These are phyloP conservation scores for Scedosporium aurantiacum DNA, from an alignment of 2,329 filamentous ascomycete genomes.

Conservation along the genomic window DNA sequence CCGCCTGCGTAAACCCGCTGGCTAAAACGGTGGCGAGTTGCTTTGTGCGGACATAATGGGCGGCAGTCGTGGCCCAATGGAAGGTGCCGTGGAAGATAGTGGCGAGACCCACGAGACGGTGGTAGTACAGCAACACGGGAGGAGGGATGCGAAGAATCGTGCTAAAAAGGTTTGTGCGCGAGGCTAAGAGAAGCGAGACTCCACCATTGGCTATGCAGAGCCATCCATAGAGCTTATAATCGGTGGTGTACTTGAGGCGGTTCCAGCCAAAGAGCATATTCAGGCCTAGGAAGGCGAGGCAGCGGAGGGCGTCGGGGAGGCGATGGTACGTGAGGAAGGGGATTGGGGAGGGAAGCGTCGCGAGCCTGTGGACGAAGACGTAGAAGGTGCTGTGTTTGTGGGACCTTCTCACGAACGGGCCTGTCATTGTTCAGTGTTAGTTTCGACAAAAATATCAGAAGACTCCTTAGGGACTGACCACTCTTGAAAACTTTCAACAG, in stretches of 20 bases:
- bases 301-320: constrained; percentile 11
- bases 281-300: constrained; percentile 12
- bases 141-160: constrained; percentile 13
- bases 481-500: constrained; percentile 7
- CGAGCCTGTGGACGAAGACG: constrained; percentile 10
- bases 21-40: constrained; percentile 11
- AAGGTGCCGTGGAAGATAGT: constrained; percentile 14
- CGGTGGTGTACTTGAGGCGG: constrained; percentile 13
- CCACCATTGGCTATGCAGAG: constrained; percentile 16
- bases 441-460: background rate
- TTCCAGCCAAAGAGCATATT: constrained; percentile 15
- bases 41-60: constrained; percentile 13
- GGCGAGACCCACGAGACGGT: constrained; percentile 14
- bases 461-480: constrained; percentile 8
- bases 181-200: constrained; percentile 13
- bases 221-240: constrained; percentile 18
- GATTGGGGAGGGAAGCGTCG: constrained; percentile 8
- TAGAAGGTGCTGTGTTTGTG: constrained; percentile 6
- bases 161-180: constrained; percentile 14
- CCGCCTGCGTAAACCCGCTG: constrained; percentile 12
- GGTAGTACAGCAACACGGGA: constrained; percentile 12
- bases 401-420: background rate
- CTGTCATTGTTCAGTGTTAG: background rate
- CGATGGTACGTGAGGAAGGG: constrained; percentile 11
- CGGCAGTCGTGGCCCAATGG: constrained; percentile 13